Conservation (phyloP, 1,284 basidiomycete genomes). For the Neolentinus lepideus region DNA sequence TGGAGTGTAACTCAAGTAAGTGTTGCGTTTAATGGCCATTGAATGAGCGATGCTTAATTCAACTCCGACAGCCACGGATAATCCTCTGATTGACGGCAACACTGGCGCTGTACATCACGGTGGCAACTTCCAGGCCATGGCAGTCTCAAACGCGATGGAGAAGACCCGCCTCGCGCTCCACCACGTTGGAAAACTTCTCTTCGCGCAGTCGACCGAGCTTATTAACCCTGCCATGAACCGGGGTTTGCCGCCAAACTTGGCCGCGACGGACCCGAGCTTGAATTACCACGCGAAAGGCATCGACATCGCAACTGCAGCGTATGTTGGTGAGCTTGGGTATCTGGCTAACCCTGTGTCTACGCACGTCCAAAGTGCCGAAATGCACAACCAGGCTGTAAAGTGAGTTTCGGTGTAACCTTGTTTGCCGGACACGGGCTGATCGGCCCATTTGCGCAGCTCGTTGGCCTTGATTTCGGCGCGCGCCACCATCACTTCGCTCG, state of each 20-base stretch:
- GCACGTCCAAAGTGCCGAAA: slow-evolving; percentile 80
- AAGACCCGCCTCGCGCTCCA: slow-evolving; percentile 77
- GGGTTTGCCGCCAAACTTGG: slow-evolving; percentile 73
- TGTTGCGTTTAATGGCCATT: slow-evolving; percentile 9
- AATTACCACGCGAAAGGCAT: slow-evolving; percentile 84
- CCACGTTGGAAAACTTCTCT: slow-evolving; percentile 79
- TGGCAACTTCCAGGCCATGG: slow-evolving; percentile 86
- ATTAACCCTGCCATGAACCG: slow-evolving; percentile 79
- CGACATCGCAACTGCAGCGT: slow-evolving; percentile 80
- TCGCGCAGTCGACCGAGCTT: slow-evolving; percentile 80
- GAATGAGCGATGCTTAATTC: slow-evolving; percentile 5
- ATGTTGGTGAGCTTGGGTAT: slow-evolving; percentile 75
- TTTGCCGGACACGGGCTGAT: slow-evolving; percentile 1
- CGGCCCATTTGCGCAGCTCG: slow-evolving; percentile 39
- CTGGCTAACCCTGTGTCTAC: slow-evolving; percentile 82
- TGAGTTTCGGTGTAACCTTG: slow-evolving; percentile 26
- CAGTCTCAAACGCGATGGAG: slow-evolving; percentile 85
- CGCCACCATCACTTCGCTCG: slow-evolving; percentile 68
- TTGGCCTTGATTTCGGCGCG: slow-evolving; percentile 76
- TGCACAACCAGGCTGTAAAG: slow-evolving; percentile 87
- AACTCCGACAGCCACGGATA: slow-evolving; percentile 52
- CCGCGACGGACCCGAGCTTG: slow-evolving; percentile 76
- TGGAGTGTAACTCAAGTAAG: slow-evolving; percentile 84
- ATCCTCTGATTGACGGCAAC: slow-evolving; percentile 65
- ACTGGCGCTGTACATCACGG: slow-evolving; percentile 71